Conservation (phyloP, 148 eudicot species). For the Agrostemma githago region DNA sequence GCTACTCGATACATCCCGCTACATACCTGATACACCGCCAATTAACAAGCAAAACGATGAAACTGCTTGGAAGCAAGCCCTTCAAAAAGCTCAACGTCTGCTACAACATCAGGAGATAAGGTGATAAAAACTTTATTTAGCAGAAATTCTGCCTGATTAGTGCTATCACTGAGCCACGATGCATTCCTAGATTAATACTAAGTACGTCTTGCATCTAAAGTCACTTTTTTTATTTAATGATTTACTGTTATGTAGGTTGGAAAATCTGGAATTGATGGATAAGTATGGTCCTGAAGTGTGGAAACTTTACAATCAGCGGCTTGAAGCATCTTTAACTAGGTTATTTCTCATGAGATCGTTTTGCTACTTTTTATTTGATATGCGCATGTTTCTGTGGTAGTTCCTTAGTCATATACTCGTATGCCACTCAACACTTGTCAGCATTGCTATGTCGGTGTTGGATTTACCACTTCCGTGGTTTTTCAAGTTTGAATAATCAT, state of each 20-base stretch:
- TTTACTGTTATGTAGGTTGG: constrained; percentile 48
- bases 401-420: background rate
- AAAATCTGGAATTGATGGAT: constrained; percentile 80
- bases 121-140: constrained; percentile 30
- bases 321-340: constrained; percentile 76
- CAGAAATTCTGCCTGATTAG: constrained; percentile 3
- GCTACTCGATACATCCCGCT: constrained; percentile 78
- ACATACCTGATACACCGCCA: constrained; percentile 72
- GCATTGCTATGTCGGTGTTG: background rate
- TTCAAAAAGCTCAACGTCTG: constrained; percentile 83
- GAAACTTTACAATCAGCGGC: constrained; percentile 76
- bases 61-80: constrained; percentile 80
- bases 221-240: background rate
- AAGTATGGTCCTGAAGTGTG: constrained; percentile 82
- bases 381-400: background rate
- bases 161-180: background rate
- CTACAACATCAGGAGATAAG: constrained; percentile 90
- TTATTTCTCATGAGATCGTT: constrained; percentile 12
- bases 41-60: constrained; percentile 78
- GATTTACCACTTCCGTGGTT: background rate
- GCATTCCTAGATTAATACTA: background rate
- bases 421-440: background rate
- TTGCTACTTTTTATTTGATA: background rate
- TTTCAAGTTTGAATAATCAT: constrained; percentile 1
- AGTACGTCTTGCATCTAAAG: background rate